These are phyloP conservation scores for Aureobasidium sp. DNA, from an alignment of 2,329 filamentous ascomycete species.

Conservation along the genomic window DNA sequence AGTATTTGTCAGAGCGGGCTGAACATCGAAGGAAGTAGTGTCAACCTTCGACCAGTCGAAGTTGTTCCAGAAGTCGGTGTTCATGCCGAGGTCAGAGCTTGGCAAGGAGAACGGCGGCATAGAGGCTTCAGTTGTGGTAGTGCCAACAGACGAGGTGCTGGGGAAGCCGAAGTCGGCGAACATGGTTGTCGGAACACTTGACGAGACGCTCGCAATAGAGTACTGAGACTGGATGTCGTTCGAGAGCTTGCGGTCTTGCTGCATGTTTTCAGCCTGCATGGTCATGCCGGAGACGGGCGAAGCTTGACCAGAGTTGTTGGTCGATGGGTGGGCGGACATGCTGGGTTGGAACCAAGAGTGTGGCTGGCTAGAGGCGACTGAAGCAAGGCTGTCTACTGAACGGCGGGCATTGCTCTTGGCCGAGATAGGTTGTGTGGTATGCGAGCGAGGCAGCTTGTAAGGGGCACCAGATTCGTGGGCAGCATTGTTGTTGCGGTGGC, in stretches of 20 bases:
- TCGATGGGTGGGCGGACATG: neutral
- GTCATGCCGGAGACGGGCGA: conserved; percentile 7
- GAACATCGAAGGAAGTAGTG: conserved; percentile 19
- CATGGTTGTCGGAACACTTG: conserved; percentile 10
- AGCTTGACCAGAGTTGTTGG: conserved; percentile 9
- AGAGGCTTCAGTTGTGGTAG: neutral
- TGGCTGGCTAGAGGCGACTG: conserved; percentile 3
- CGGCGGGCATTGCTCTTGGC: conserved; percentile 42
- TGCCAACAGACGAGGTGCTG: conserved; percentile 9
- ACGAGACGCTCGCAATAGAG: neutral
- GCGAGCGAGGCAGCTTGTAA: conserved; percentile 53
- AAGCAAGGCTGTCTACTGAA: conserved; percentile 47
- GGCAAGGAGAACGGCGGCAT: conserved; percentile 14
- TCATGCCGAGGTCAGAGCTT: conserved; percentile 7
- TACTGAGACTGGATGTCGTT: neutral
- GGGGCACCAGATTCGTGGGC: conserved; percentile 57
- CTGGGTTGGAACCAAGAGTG: neutral
- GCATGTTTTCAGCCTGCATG: neutral
- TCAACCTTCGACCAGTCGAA: conserved; percentile 17
- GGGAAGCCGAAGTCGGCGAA: conserved; percentile 14
- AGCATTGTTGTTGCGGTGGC: conserved; percentile 57
- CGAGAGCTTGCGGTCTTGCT: neutral
- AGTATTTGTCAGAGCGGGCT: conserved; percentile 32
- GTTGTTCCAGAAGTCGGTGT: conserved; percentile 15
- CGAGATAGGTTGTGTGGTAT: conserved; percentile 43